Conservation (phyloP, 495 filamentous ascomycete species). For the Copromyces sp. region DNA sequence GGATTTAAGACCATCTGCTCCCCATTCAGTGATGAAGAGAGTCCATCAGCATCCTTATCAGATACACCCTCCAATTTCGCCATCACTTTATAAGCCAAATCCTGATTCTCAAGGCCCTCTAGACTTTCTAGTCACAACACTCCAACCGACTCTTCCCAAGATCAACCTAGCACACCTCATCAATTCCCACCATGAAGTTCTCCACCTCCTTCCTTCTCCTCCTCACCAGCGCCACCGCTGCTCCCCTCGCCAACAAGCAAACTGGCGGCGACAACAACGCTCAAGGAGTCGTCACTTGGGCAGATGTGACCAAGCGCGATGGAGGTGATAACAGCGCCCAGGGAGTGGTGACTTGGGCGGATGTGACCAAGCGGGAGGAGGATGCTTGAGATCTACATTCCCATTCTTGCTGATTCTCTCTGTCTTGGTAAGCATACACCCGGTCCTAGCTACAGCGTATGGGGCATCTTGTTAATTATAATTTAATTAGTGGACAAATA, state of each 20-base stretch:
- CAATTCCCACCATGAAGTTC: background rate
- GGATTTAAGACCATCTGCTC: background rate
- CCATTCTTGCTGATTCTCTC: background rate
- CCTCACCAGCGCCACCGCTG: background rate
- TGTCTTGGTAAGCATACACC: background rate
- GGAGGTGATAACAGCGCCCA: background rate
- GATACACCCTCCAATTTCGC: background rate
- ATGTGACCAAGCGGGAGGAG: background rate
- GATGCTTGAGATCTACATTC: background rate
- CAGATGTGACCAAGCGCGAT: background rate
- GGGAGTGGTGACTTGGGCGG: background rate
- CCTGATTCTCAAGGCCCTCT: background rate
- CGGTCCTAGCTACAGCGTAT: rapidly evolving
- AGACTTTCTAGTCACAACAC: background rate
- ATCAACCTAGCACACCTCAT: no score
- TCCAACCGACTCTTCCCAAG: background rate
- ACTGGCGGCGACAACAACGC: background rate
- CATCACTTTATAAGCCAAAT: background rate
- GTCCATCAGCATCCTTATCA: background rate
- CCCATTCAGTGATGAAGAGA: background rate
- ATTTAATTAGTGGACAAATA: background rate
- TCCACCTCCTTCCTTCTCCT: background rate
- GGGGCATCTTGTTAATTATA: background rate
- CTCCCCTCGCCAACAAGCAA: background rate
- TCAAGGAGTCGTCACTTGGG: constrained; percentile 1